Evolutionary conservation across 495 filamentous ascomycete species (phyloP), one percentile per base, ranked within the genome.

Genomic region (Penicillium angulare): DNA sequence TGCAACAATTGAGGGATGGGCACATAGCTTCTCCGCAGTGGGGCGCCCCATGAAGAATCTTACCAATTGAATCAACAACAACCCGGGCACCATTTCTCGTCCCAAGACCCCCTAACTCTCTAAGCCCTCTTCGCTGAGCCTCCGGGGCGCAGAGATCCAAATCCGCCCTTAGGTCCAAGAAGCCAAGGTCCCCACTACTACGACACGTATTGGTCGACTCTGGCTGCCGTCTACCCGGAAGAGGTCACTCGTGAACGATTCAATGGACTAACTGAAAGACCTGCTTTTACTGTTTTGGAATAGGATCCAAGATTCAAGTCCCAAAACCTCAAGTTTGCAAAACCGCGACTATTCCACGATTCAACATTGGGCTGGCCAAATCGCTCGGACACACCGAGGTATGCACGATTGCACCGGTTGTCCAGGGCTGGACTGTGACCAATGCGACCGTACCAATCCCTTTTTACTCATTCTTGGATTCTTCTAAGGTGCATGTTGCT

Each of bases 101-200:
- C 21, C 47, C 33, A 47, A 29, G 22, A 23, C 22, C 4, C 9
- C 10, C 34, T 46, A 17, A 21, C 32, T 45, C 49, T 38, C 45
- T 50, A 52, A 45, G 49, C 31, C 42, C 41, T 32, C 47, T n/a
- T 34, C n/a, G 60, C 60, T 64, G 53, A 60, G 56, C 33, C n/a
- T 33, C 52, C 34, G 34, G 50, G 40, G 50, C 50, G 43, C 20
- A 45, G 31, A 10, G 15, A 2, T n/a, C n/a, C n/a, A n/a, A n/a
- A n/a, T n/a, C n/a, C n/a, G n/a, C n/a, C 27, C 15, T 35, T 15
- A 5, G 23, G 20, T 18, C 17, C 43, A 27, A 6, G 3, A 29
- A 12, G 12, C 7, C 27, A 1, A 12, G 23, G 17, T 22, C 9
- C 13, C 38, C 38, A 41, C 20, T 3, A 13, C 12, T 13, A 24